Evolutionary conservation across 148 eudicot species (phyloP), one percentile per base, ranked within the genome.

Genomic region (Oxyria digyna): DNA sequence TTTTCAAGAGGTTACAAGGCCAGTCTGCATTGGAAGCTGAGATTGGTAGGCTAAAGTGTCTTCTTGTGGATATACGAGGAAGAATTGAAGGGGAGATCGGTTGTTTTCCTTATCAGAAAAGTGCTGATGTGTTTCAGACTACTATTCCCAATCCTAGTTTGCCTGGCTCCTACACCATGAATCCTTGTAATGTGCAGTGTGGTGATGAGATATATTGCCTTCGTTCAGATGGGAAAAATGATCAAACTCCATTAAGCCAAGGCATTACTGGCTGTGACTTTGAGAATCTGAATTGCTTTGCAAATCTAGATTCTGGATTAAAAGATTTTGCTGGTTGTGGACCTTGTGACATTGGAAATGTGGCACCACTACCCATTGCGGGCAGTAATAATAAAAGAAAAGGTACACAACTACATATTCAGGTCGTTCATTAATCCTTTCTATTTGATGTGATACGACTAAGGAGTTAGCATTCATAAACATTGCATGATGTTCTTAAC

Each of bases 11-110:
- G 76, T 69, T 94, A 49, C 97, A 88, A 41, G 87, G 92, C 62
- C 96, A 88, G 63, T 85, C 86, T 65, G 86, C 79, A 35, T 74
- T 94, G 78, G 89, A 91, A 73, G 87, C 92, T 43, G 99, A 94
- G 79, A 59, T 82, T 73, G 84, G 90, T 17, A 84, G 99, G 79
- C 93, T 94, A 6, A 94, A 88, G 84, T 88, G 91, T 79, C 77
- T 90, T 79, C 96, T 94, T 67, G 97, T 91, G 71, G 99, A 94
- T 67, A 81, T 94, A 43, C 75, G 99, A 76, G 97, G 99, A 37
- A 80, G 99, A 68, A 86, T 94, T 59, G 97, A 94, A 74, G 99
- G 97, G 49, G 97, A 88, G 75, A 87, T 94, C 26, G 97, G 99
- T 4, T 75, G 87, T n/a, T 94, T 94, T 73, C 99, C 99, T 13